phyloP scores from a whole-genome alignment of 106 monocot species.

The Xerophyta viscosa region DNA sequence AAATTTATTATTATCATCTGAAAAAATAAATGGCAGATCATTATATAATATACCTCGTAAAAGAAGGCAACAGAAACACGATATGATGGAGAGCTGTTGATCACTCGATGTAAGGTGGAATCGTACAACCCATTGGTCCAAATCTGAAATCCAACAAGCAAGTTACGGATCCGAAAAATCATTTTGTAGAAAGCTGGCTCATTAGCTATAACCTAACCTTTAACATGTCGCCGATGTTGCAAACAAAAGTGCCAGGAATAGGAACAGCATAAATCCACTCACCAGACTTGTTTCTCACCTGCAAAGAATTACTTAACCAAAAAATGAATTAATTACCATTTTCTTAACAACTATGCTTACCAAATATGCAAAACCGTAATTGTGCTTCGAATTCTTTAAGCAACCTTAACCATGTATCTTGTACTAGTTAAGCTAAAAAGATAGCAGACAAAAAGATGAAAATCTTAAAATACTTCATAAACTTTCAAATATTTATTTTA shows the following conservation, averaged over 20 bases:
- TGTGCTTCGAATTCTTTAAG: too few species aligned
- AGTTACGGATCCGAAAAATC: too few species aligned
- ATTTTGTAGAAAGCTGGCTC: too few species aligned
- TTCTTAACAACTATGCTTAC: too few species aligned
- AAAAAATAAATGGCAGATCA: neutral
- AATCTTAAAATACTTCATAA: too few species aligned
- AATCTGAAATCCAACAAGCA: conserved; percentile 24
- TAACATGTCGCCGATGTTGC: conserved; percentile 96
- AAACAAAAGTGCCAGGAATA: conserved; percentile 85
- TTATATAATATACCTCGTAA: conserved; percentile 53
- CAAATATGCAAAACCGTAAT: too few species aligned
- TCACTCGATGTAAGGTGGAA: conserved; percentile 77
- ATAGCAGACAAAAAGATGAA: too few species aligned
- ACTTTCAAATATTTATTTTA: too few species aligned
- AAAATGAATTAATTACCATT: too few species aligned
- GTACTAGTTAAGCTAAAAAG: too few species aligned
- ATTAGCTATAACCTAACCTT: conserved; percentile 45
- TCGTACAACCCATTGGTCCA: conserved; percentile 77
- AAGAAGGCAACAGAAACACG: conserved; percentile 82
- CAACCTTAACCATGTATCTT: too few species aligned
- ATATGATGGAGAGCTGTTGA: conserved; percentile 68
- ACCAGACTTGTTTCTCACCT: conserved; percentile 79
- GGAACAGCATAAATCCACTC: conserved; percentile 80
- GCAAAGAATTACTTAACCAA: conserved; percentile 4
- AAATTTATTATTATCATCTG: neutral